A percentile compares a stretch with the other conserved stretches of the same genome.
Conservation (phyloP, 805 yeast species). For the Huiozyma naganishii region DNA sequence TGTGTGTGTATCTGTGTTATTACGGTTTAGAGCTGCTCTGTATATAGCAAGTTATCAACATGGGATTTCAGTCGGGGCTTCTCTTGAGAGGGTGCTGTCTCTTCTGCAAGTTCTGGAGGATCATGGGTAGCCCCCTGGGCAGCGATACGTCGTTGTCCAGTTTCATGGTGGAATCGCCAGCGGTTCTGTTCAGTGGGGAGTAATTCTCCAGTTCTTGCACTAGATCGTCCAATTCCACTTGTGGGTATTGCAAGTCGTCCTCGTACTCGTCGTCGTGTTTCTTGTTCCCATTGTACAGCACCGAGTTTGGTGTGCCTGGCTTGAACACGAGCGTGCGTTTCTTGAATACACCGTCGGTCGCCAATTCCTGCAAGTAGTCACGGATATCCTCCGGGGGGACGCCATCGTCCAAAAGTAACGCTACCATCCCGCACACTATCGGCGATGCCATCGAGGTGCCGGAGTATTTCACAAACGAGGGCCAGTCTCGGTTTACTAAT, state of each 20-base stretch:
- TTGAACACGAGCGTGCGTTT: constrained; percentile 34
- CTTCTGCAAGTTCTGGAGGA: too few species aligned
- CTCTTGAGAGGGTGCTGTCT: too few species aligned
- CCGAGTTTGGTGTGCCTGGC: constrained; percentile 50
- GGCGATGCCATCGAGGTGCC: constrained; percentile 85
- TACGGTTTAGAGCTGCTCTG: too few species aligned
- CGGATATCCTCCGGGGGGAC: constrained; percentile 33
- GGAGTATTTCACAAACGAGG: constrained; percentile 31
- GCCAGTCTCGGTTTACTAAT: constrained; percentile 29
- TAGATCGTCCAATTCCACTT: constrained; percentile 14
- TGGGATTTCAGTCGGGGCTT: too few species aligned
- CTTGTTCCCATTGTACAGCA: constrained; percentile 33
- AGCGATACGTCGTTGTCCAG: constrained; percentile 3
- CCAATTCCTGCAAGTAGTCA: constrained; percentile 32
- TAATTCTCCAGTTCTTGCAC: constrained; percentile 11
- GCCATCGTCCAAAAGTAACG: constrained; percentile 45
- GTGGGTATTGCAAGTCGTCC: constrained; percentile 15
- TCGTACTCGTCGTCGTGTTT: constrained; percentile 21
- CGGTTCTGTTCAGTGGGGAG: not conserved
- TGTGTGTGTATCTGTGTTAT: too few species aligned
- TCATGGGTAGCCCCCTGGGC: too few species aligned
- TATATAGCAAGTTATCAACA: too few species aligned
- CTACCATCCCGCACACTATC: constrained; percentile 54
- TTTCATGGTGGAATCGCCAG: not conserved
- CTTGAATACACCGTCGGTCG: constrained; percentile 40